Evolutionary conservation across 176 grass and related monocot species (phyloP).

Genomic region (bread wheat (Triticum aestivum)): IWGSC_CS_RefSeq_v2.1 NC_057814.1:137327609-137328108

Average conservation of each 20-base stretch:
- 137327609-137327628: not conserved
- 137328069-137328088: conserved; percentile 22
- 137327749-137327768: conserved; percentile 26
- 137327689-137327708: not conserved
- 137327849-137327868: conserved; percentile 10
- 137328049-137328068: conserved; percentile 33
- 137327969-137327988: conserved; percentile 78
- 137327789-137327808: conserved; percentile 95
- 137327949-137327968: conserved; percentile 85
- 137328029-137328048: conserved; percentile 54
- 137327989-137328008: conserved; percentile 58
- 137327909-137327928: not conserved
- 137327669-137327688: not conserved
- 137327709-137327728: conserved; percentile 3
- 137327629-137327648: not conserved
- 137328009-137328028: conserved; percentile 91
- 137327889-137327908: not conserved
- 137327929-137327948: conserved; percentile 96
- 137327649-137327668: not conserved
- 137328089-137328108: conserved; percentile 31
- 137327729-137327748: not conserved
- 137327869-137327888: not conserved
- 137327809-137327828: conserved; percentile 87
- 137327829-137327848: conserved; percentile 93
- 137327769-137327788: conserved; percentile 81